Evolutionary conservation across 805 yeast species (phyloP).

Genomic region (Candida tallmaniae): DNA sequence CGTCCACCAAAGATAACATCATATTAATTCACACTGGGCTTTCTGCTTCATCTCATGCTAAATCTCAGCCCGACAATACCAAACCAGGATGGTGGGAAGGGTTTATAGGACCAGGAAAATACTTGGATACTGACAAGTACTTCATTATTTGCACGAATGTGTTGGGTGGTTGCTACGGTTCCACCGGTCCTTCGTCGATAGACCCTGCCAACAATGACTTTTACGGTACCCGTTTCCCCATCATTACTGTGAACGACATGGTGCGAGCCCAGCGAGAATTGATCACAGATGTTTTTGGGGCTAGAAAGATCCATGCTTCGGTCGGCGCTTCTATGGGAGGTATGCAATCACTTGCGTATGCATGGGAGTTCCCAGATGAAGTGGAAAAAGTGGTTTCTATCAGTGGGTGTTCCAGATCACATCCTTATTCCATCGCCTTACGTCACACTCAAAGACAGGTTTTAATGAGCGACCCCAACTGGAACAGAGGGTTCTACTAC

Average conservation of each 20-base stretch:
- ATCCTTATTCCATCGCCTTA: slow-evolving; percentile 91
- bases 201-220: slow-evolving; percentile 64
- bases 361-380: slow-evolving; percentile 72
- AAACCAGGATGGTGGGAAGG: slow-evolving; percentile 95
- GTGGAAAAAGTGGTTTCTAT: slow-evolving; percentile 75
- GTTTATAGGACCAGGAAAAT: slow-evolving; percentile 80
- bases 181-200: slow-evolving; percentile 83
- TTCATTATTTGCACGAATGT: slow-evolving; percentile 89
- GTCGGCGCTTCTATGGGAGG: slow-evolving; percentile 98
- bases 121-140: slow-evolving; percentile 75
- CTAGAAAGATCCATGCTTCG: slow-evolving; percentile 63
- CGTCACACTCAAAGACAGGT: slow-evolving; percentile 91
- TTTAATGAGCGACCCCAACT: slow-evolving; percentile 88
- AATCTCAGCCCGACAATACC: slow-evolving; percentile 64
- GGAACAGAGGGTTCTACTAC: slow-evolving; percentile 89
- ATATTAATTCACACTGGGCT: slow-evolving; percentile 84
- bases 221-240: slow-evolving; percentile 87
- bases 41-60: slow-evolving; percentile 92
- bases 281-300: slow-evolving; percentile 57
- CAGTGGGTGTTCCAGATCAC: slow-evolving; percentile 90
- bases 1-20: slow-evolving; percentile 61
- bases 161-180: slow-evolving; percentile 91
- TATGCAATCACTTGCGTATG: slow-evolving; percentile 92
- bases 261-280: slow-evolving; percentile 80
- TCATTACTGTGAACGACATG: slow-evolving; percentile 84